Evolutionary conservation across 2,329 filamentous ascomycete species (phyloP).

Genomic region (Cladophialophora carrionii): DNA sequence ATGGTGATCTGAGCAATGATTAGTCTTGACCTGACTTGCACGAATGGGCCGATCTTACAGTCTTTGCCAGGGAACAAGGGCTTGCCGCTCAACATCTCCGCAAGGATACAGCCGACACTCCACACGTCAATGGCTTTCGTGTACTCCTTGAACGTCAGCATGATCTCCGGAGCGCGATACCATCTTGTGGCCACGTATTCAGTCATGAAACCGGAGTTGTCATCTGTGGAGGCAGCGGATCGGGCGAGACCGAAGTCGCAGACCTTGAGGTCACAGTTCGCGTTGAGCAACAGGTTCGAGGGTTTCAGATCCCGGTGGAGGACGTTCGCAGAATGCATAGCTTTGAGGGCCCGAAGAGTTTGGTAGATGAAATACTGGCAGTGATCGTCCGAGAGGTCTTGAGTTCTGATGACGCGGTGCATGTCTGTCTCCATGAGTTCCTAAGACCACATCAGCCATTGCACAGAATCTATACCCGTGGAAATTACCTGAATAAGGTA

Average conservation of each 20-base stretch:
- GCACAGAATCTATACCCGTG: slow-evolving; percentile 12
- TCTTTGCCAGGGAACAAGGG: slow-evolving; percentile 98
- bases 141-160: slow-evolving; percentile 99
- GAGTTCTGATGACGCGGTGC: slow-evolving; percentile 97
- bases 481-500: slow-evolving; percentile 88
- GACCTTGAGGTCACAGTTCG: slow-evolving; percentile 98
- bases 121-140: slow-evolving; percentile 99
- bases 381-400: slow-evolving; percentile 97
- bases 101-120: slow-evolving; percentile 97
- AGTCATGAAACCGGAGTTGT: slow-evolving; percentile 99
- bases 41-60: slow-evolving; percentile 63
- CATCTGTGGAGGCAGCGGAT: slow-evolving; percentile 94
- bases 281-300: slow-evolving; percentile 93
- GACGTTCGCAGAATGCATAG: slow-evolving; percentile 99
- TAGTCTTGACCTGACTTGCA: slow-evolving; percentile 6
- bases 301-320: slow-evolving; percentile 97
- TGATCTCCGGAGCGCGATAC: slow-evolving; percentile 99
- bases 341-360: slow-evolving; percentile 94
- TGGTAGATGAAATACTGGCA: slow-evolving; percentile 99
- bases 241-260: slow-evolving; percentile 97
- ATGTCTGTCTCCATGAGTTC: slow-evolving; percentile 99
- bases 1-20: slow-evolving; percentile 74
- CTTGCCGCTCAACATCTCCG: slow-evolving; percentile 98
- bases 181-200: slow-evolving; percentile 99
- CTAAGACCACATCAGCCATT: slow-evolving; percentile 51